Evolutionary conservation across 78 protist genomes (phyloP).

Genomic region (Chrysochromulina parva): DNA sequence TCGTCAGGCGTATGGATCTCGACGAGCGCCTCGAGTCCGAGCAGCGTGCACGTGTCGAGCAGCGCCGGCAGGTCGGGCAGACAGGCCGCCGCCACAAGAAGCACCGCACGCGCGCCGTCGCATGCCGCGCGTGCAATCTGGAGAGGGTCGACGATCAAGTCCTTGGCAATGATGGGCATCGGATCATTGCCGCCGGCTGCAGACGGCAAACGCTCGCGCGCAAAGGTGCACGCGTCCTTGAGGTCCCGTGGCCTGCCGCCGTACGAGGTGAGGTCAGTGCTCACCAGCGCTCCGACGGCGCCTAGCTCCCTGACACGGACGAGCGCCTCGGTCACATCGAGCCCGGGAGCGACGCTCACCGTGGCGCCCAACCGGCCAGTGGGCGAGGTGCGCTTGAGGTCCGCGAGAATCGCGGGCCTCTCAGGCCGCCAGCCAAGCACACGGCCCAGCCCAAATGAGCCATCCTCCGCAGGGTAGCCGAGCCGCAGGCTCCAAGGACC

Average conservation of each 20-base stretch:
- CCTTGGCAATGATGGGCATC: neutral
- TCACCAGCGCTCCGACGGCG: neutral
- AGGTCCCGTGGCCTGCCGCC: neutral
- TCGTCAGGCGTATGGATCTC: conserved; percentile 28
- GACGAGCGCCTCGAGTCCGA: conserved; percentile 21
- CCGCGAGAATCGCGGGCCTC: neutral
- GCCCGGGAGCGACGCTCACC: neutral
- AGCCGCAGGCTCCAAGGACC: neutral
- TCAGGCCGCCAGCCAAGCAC: neutral
- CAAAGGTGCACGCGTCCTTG: neutral
- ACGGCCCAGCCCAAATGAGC: neutral
- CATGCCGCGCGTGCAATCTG: conserved; percentile 4
- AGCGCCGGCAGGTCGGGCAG: neutral
- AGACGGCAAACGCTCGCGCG: neutral
- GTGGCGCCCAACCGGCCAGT: neutral
- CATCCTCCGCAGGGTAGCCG: neutral
- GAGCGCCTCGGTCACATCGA: neutral
- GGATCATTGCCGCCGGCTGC: too few relatives aligned
- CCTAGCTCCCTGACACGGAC: neutral
- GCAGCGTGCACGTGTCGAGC: conserved; percentile 10
- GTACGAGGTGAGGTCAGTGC: neutral
- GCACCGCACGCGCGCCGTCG: neutral
- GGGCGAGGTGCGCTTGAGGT: neutral
- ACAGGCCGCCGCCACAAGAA: neutral
- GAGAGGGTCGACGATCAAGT: neutral